Base-by-base conservation (phyloP, 176 grass and related monocot genomes). In the Coix lacrymajobi region DNA sequence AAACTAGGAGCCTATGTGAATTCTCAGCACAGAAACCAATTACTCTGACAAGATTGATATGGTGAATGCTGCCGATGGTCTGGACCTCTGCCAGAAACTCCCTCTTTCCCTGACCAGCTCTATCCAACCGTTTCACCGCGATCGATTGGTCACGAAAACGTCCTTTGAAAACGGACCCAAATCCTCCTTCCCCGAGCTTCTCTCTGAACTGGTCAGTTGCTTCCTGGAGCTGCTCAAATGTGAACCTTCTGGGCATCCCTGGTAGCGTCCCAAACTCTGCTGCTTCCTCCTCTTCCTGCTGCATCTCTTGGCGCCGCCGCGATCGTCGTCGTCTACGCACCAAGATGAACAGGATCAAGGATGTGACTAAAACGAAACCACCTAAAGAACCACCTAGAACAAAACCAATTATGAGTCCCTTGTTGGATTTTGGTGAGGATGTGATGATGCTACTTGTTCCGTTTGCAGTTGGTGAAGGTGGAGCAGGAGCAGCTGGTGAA, bases 21-120 rank as follows among this genome's bases (percentile, higher is more conserved):
- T 75, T 79, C 14, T 93, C 91, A 3, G 43, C 78, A 24, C 88
- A 93, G 29, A 90, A 93, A 0, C 88, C 88, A 19, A 86, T 73
- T 16, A 90, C 8, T 6, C 84, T 82, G 3, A 90, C 88, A 0
- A 90, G 72, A 85, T 93, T 82, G 40, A 93, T 74, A 54, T 90
- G 87, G 22, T 89, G 87, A 74, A 88, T 80, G 24, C 51, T 74
- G 1, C 86, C 83, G 1, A 92, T 88, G 31, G 79, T 92, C 62
- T 88, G 46, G 3, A 92, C 86, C 60, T 92, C 90, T 46, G 68
- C 83, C 39, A 79, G 26, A 6, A 92, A 92, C 69, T 88, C 82
- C 41, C 8, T 78, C n/a, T 52, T 91, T 4, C 72, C 77, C 19
- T 74, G 81, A 48, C 46, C 76, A 20, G 63, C 44, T 17, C 38